Conservation (phyloP, 2,329 filamentous ascomycete genomes). For the Penicillium sclerotiorum region DNA sequence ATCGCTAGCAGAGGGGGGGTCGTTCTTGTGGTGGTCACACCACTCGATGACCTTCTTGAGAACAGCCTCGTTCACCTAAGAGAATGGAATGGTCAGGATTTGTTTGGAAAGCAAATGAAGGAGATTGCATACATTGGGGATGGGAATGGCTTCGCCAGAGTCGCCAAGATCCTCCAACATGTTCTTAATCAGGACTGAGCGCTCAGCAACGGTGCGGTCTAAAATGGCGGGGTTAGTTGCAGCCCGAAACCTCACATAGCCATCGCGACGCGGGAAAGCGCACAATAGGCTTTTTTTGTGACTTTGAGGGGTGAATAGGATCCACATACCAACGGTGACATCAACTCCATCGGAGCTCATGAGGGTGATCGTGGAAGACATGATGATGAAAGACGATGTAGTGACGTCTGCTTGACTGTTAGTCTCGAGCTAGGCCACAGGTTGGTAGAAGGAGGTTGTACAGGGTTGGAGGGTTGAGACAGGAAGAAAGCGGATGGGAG, state of each 20-base stretch:
- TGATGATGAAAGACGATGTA: not conserved
- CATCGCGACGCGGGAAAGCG: no score
- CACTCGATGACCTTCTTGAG: conserved; percentile 96
- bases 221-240: conserved; percentile 1
- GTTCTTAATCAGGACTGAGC: conserved; percentile 96
- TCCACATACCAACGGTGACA: not conserved
- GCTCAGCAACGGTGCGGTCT: conserved; percentile 85
- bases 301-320: no score
- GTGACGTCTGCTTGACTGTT: not conserved
- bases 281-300: no score
- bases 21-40: conserved; percentile 92
- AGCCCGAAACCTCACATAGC: not conserved
- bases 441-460: not conserved
- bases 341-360: not conserved
- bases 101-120: not conserved
- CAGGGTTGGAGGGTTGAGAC: not conserved
- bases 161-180: conserved; percentile 92
- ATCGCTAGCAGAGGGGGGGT: conserved; percentile 78
- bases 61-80: conserved; percentile 84
- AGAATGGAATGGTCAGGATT: not conserved
- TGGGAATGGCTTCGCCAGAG: conserved; percentile 63
- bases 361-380: not conserved
- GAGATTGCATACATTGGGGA: conserved; percentile 59
- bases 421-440: not conserved
- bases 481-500: not conserved